Evolutionary conservation across 768 basidiomycete species (phyloP).

Genomic region (Strobilomyces echinocephalus): DNA sequence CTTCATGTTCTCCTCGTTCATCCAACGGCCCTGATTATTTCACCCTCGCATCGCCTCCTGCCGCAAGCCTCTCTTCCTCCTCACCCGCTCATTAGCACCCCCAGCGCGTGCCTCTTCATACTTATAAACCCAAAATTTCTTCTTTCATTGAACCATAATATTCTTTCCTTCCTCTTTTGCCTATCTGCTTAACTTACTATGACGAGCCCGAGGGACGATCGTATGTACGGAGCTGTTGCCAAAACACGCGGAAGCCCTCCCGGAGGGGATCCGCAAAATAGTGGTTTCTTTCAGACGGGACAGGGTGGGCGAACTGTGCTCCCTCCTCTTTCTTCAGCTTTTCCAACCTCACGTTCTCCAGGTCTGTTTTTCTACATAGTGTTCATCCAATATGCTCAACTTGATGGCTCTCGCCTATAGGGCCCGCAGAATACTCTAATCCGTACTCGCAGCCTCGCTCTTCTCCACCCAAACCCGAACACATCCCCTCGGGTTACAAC

Average conservation of each 20-base stretch:
- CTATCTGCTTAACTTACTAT: slow-evolving; percentile 57
- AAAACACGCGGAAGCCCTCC: slow-evolving; percentile 63
- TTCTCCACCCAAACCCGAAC: slow-evolving; percentile 56
- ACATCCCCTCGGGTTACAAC: slow-evolving; percentile 45
- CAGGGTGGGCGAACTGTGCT: slow-evolving; percentile 89
- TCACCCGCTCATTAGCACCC: slow-evolving; percentile 42
- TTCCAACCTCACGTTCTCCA: slow-evolving; percentile 89
- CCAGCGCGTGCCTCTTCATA: slow-evolving; percentile 40
- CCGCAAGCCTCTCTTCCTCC: slow-evolving; percentile 30
- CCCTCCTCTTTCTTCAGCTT: slow-evolving; percentile 78
- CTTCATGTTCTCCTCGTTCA: slow-evolving; percentile 50
- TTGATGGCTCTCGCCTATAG: slow-evolving; percentile 51
- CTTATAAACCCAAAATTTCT: slow-evolving; percentile 53
- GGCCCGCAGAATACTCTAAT: slow-evolving; percentile 53
- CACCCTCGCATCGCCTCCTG: slow-evolving; percentile 37
- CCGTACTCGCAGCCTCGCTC: slow-evolving; percentile 64
- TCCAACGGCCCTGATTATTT: slow-evolving; percentile 39
- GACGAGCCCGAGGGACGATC: slow-evolving; percentile 70
- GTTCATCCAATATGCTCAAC: slow-evolving; percentile 55
- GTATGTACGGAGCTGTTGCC: slow-evolving; percentile 59
- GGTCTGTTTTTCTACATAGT: slow-evolving; percentile 68
- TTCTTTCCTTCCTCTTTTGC: slow-evolving; percentile 48
- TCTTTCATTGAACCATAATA: slow-evolving; percentile 41
- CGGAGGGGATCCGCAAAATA: slow-evolving; percentile 55
- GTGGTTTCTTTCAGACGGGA: slow-evolving; percentile 68